Evolutionary conservation across 2,329 filamentous ascomycete species (phyloP), one percentile per base, ranked within the genome.

Genomic region (Chaetomium strumarium): DNA sequence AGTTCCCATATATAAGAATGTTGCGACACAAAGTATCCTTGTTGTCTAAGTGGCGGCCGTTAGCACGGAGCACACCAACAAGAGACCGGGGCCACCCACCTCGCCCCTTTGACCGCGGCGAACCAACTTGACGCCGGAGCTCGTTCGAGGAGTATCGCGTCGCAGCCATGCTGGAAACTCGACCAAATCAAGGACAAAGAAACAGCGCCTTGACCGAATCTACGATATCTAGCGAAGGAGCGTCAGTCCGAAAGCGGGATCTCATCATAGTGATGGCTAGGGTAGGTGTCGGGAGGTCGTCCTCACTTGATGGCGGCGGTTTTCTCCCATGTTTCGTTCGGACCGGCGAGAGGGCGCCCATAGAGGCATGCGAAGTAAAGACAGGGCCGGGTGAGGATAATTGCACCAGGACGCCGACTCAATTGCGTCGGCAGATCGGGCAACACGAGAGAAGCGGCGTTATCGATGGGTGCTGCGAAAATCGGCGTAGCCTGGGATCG

Each of bases 1-100:
- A 96, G 70, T 92, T 88, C 51, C 90, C 90, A 69, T 95, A 96
- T 63, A 96, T 95, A 57, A 90, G 80, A 56, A 96, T 86, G 71
- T 96, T 96, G 66, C 90, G 86, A 72, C 90, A 96, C 52, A 92
- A 79, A 7, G 89, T 95, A 67, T 95, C 90, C 72, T 92, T 95
- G 68, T 87, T 88, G 72, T 88, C 85, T 86, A 60, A 42, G 30
- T 16, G 14, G 16, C 49, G 13, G 40, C 37, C 42, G 53, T 63
- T 49, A 60, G 62, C 47, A 40, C 43, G 42, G 24, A 19, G 30
- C n/a, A 19, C 41, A 46, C 31, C 36, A 33, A 17, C 30, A 16
- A 5, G 14, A 40, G 5, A 20, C 13, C 13, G 20, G 11, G 12
- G 46, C 31, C 38, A 56, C 60, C 29, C 42, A 63, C 62, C 62